Evolutionary conservation across 2,329 filamentous ascomycete species (phyloP), one percentile per base, ranked within the genome.

Genomic region (Diaporthe amygdali): DNA sequence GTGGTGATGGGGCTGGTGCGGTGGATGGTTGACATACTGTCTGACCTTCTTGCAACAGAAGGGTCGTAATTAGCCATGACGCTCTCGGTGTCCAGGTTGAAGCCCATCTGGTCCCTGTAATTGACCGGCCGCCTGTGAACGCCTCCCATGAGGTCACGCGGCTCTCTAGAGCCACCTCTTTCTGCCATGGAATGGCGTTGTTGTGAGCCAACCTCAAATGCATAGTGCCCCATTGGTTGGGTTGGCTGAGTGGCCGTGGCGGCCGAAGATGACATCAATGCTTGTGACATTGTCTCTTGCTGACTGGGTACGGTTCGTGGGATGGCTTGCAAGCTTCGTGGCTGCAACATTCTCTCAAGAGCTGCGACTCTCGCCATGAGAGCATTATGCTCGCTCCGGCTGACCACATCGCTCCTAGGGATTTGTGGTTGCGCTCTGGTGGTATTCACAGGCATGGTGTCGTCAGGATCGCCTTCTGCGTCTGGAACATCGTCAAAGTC

Each of bases 261-360:
- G 14, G 64, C 55, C 17, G 71, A 61, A 15, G 68, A 68, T 25
- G 69, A 47, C 47, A 70, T 56, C 27, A 72, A 64, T 17, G 68
- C 69, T 5, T 61, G 63, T 7, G 56, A 39, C 46, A 72, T 68
- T 9, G 66, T 25, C 32, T 52, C 32, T 2, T 66, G 49, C 25
- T 68, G 71, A 12, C 10, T 67, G 1, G 68, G 71, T 51, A 72
- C 30, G 25, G 46, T 71, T 51, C 71, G 64, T 5, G 71, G 71
- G 1, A 69, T 71, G 30, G 63, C 56, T 7, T 68, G 55, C 15
- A 55, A 37, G 12, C 52, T 49, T 4, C n/a, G 10, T 6, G 46
- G 44, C 22, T 66, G 37, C 32, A 68, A 17, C 34, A 64, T 56
- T 27, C 63, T 68, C 70, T 73, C 72, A 9, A 73, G 66, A 17